Evolutionary conservation across 2,329 filamentous ascomycete genomes (phyloP), one percentile per base, ranked within the genome.

Genomic region (Aspergillus vadensis): DNA sequence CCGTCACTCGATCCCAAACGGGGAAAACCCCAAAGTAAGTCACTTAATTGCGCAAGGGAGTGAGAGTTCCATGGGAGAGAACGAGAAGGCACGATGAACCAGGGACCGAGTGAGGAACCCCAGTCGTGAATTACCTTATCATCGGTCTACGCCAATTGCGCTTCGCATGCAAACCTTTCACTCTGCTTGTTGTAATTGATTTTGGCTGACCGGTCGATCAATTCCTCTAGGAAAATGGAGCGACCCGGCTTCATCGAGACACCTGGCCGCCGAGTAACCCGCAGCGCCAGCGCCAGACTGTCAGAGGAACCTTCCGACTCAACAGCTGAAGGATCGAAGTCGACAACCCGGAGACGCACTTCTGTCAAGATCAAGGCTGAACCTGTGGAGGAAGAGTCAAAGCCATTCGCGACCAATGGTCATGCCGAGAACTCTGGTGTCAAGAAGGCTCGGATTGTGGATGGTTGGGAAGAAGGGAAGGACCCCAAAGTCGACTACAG

Each of bases 171-270:
- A 15, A 12, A 4, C n/a, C 9, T 19, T 15, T 17, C 30, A 10
- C 14, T 30, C 9, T 50, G 15, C 25, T 32, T 32, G 27, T 47
- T 39, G 15, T 30, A 17, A 17, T 27, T 38, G 30, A 14, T 27
- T 27, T 38, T 25, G 43, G 41, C 53, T 55, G 17, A 55, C 53
- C 32, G 9, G 9, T 47, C 23, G 25, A 55, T 32, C 53, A 55
- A 55, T 55, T 15, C 50, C 27, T 63, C 27, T 63, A 86, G 83
- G 71, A 85, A 84, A 74, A 76, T 80, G 55, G 77, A 81, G 55
- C 79, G 80, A 58, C 78, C 80, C 47, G 82, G 80, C 52, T 84
- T 80, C 66, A 79, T 85, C 51, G 79, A 84, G 64, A 85, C 82
- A 14, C 82, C 83, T 57, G 74, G 78, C 60, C 72, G 76, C 59